These are phyloP conservation scores for Calonectria hongkongensis DNA, from an alignment of 2,329 filamentous ascomycete genomes.

Conservation along the genomic window DNA sequence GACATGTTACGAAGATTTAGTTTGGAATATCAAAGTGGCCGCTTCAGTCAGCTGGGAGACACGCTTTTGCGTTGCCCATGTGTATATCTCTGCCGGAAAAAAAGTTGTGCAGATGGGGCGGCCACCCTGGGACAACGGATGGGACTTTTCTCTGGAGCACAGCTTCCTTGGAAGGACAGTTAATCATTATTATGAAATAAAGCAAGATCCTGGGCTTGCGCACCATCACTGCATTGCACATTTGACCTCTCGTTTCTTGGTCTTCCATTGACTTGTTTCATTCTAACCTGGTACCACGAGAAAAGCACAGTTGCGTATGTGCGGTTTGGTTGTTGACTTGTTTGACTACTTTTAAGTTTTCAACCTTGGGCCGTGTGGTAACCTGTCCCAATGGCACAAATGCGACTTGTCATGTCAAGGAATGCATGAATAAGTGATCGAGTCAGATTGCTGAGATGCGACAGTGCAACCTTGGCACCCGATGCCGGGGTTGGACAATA, in stretches of 20 bases:
- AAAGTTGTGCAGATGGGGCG: conserved; percentile 34
- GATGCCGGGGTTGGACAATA: neutral
- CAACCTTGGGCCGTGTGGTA: neutral
- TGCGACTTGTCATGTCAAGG: neutral
- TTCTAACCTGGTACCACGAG: neutral
- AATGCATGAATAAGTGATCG: neutral
- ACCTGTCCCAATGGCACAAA: neutral
- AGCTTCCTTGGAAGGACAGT: conserved; percentile 34
- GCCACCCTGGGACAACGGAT: conserved; percentile 37
- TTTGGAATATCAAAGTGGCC: conserved; percentile 36
- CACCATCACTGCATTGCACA: conserved; percentile 18
- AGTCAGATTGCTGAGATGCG: neutral
- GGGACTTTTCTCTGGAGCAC: conserved; percentile 33
- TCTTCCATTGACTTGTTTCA: neutral
- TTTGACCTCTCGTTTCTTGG: neutral
- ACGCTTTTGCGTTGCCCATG: conserved; percentile 29
- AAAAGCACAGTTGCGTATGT: neutral
- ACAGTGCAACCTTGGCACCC: conserved; percentile 5
- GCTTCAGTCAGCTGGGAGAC: conserved; percentile 21
- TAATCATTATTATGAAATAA: conserved; percentile 27
- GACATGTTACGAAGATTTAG: conserved; percentile 30
- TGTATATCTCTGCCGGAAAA: conserved; percentile 39
- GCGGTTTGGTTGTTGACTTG: neutral
- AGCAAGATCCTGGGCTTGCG: conserved; percentile 30
- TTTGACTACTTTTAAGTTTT: neutral